Evolutionary conservation across 2,329 filamentous ascomycete species (phyloP).

Genomic region (Hypoxylon sp.): DNA sequence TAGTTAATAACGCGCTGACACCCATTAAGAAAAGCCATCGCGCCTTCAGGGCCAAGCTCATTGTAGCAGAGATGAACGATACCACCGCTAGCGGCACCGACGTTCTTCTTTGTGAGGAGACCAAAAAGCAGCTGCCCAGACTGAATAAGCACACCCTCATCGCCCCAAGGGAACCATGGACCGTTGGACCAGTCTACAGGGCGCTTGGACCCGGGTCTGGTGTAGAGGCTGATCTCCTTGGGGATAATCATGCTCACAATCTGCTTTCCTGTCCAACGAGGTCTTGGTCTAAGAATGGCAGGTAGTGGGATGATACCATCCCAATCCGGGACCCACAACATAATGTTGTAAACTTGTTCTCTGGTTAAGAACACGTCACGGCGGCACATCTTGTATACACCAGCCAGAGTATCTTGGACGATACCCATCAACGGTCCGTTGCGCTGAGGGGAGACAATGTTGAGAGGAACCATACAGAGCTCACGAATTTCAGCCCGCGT

Average conservation of each 20-base stretch:
- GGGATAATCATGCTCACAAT: conserved; percentile 95
- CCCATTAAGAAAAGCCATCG: conserved; percentile 96
- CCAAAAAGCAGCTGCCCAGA: conserved; percentile 92
- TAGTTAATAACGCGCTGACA: conserved; percentile 96
- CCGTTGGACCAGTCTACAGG: neutral
- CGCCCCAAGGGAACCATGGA: conserved; percentile 72
- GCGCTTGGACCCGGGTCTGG: conserved; percentile 66
- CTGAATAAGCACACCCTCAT: conserved; percentile 86
- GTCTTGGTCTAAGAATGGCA: conserved; percentile 92
- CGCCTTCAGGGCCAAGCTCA: conserved; percentile 86
- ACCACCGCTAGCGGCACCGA: conserved; percentile 90
- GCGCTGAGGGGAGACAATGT: conserved; percentile 97
- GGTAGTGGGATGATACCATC: conserved; percentile 94
- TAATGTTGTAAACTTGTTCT: conserved; percentile 94
- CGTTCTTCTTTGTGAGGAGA: conserved; percentile 91
- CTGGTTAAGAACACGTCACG: conserved; percentile 92
- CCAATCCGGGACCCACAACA: conserved; percentile 98
- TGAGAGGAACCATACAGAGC: conserved; percentile 96
- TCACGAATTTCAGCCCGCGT: conserved; percentile 94
- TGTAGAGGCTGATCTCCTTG: conserved; percentile 83
- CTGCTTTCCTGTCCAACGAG: conserved; percentile 98
- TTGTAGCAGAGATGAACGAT: conserved; percentile 98
- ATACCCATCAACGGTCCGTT: conserved; percentile 99
- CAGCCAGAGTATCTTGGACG: conserved; percentile 96
- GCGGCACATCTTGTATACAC: conserved; percentile 96